phyloP scores from a whole-genome alignment of 2,329 filamentous ascomycete species.

The Diatrype stigma region DNA sequence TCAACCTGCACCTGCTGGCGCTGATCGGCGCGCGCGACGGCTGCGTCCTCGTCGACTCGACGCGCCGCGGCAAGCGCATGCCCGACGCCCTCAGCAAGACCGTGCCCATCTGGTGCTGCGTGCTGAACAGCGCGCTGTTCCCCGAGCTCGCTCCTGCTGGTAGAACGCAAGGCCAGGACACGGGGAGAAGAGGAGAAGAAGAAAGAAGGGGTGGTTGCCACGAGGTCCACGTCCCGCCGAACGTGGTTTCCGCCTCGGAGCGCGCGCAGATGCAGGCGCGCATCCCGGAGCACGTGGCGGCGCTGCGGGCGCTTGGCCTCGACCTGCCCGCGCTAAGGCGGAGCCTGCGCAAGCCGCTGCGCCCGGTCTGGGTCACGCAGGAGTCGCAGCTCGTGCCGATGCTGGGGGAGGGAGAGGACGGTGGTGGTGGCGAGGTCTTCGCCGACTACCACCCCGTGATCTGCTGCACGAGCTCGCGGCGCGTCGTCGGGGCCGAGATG shows the following conservation, averaged over 20 bases:
- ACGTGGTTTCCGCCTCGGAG: conserved; percentile 70
- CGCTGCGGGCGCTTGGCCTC: conserved; percentile 54
- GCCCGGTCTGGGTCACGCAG: conserved; percentile 76
- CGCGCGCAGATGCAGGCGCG: conserved; percentile 70
- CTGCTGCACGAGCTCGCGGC: conserved; percentile 78
- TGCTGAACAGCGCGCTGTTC: conserved; percentile 78
- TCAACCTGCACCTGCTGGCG: conserved; percentile 79
- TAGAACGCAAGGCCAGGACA: neutral
- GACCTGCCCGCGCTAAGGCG: conserved; percentile 50
- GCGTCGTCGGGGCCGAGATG: conserved; percentile 64
- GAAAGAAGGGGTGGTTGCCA: conserved; percentile 30
- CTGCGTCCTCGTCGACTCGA: conserved; percentile 89
- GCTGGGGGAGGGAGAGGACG: neutral
- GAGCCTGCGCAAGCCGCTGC: conserved; percentile 66
- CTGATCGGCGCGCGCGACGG: conserved; percentile 64
- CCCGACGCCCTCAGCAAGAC: conserved; percentile 94
- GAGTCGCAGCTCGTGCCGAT: conserved; percentile 48
- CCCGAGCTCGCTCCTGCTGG: conserved; percentile 33
- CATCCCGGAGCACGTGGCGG: conserved; percentile 50
- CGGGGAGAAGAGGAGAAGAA: conserved; percentile 17
- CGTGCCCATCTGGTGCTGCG: conserved; percentile 86
- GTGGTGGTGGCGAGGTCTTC: conserved; percentile 33
- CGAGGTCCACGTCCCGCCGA: conserved; percentile 65
- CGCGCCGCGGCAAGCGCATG: conserved; percentile 86
- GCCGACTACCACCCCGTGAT: conserved; percentile 67